Percentiles rank a stretch among this genome's conserved stretches.
Evolutionary conservation across 2,329 filamentous ascomycete genomes (phyloP).

Genomic region (Xylariaceae sp.): DNA sequence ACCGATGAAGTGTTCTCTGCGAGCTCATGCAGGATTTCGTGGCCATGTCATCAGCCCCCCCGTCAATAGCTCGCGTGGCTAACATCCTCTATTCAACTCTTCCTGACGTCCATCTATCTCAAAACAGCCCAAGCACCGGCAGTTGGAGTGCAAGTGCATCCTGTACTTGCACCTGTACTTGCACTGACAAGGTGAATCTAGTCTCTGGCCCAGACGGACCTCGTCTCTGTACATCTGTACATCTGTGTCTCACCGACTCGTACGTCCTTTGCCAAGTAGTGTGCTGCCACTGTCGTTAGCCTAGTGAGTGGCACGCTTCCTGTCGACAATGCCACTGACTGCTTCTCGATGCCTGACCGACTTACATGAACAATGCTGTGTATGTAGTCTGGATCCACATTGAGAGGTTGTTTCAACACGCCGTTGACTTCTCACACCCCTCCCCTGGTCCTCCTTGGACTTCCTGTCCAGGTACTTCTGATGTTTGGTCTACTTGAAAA

Average conservation of each 20-base stretch:
- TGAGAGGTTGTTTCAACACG: constrained; percentile 26
- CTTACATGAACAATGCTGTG: constrained; percentile 26
- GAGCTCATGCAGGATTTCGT: constrained; percentile 45
- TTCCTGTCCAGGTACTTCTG: constrained; percentile 22
- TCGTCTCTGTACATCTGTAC: constrained; percentile 3
- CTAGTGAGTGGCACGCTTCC: constrained; percentile 27
- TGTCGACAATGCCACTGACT: constrained; percentile 23
- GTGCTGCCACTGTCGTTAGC: constrained; percentile 20
- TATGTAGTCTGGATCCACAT: constrained; percentile 30
- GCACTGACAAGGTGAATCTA: constrained; percentile 2
- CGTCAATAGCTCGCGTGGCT: constrained; percentile 35
- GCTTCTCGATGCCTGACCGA: constrained; percentile 30
- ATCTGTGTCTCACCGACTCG: constrained; percentile 25
- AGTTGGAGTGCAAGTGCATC: constrained; percentile 7
- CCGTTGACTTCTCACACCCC: constrained; percentile 25
- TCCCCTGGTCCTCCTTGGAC: constrained; percentile 20
- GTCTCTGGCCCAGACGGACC: constrained; percentile 11
- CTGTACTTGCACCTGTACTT: constrained; percentile 1
- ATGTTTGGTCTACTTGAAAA: constrained; percentile 22
- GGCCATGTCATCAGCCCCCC: constrained; percentile 36
- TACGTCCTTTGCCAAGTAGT: constrained; percentile 21
- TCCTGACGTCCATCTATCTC: constrained; percentile 14
- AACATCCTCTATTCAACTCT: constrained; percentile 27
- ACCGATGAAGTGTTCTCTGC: constrained; percentile 33
- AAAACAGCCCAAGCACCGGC: constrained; percentile 1